These are phyloP conservation scores for Carex parvula DNA, from an alignment of 176 grass and related monocot genomes.

Conservation along the genomic window DNA sequence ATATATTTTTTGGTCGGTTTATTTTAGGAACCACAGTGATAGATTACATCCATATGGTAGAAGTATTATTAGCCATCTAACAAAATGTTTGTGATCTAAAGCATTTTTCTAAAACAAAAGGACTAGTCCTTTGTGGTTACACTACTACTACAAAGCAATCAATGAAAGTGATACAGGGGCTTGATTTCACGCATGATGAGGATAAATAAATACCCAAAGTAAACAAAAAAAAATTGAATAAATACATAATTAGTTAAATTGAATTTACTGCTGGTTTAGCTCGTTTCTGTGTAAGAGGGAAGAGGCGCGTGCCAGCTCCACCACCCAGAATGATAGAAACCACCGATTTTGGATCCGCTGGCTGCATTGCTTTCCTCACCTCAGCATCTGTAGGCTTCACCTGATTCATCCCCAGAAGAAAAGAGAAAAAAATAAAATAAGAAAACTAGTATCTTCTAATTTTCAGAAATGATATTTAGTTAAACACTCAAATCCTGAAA, in stretches of 20 bases:
- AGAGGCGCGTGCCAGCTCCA: conserved; percentile 69
- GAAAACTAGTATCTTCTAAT: background rate
- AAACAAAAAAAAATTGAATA: background rate
- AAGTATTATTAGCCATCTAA: background rate
- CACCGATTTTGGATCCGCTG: conserved; percentile 50
- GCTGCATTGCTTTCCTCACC: conserved; percentile 26
- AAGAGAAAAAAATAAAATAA: background rate
- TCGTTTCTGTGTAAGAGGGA: conserved; percentile 73
- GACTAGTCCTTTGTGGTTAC: background rate
- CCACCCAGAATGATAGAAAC: conserved; percentile 78
- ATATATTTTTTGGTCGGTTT: background rate
- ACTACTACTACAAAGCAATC: background rate
- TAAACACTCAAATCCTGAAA: background rate
- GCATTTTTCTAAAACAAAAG: background rate
- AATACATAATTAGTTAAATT: background rate
- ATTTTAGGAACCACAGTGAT: background rate
- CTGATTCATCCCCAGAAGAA: conserved; percentile 14
- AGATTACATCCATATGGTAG: background rate
- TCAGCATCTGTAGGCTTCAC: background rate
- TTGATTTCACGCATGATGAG: background rate
- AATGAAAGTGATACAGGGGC: background rate
- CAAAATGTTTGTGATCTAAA: background rate
- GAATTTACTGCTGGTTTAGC: conserved; percentile 75
- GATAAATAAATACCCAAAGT: background rate
- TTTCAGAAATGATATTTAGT: background rate